Conservation (phyloP, 78 protist genomes). For the Dictyostelium brefeldianum region DNA sequence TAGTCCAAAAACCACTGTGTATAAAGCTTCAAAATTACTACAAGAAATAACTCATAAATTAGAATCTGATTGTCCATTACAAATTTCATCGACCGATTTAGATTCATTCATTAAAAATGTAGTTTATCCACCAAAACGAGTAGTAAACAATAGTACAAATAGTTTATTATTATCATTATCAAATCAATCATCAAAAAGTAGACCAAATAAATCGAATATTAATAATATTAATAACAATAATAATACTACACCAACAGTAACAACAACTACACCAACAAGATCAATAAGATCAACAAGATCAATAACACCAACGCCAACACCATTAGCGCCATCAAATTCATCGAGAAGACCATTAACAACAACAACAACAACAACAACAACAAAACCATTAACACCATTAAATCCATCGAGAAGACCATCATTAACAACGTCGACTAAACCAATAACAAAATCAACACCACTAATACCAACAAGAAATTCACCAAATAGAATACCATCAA, state of each 20-base stretch:
- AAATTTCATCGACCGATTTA: not conserved
- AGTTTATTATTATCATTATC: not conserved
- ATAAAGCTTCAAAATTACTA: constrained; percentile 15
- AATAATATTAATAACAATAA: not conserved
- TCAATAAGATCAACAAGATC: not conserved
- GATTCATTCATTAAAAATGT: not conserved
- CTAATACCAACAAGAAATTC: not conserved
- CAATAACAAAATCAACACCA: not conserved
- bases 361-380: not conserved
- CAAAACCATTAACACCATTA: not conserved
- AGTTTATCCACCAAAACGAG: not conserved
- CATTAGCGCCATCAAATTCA: not conserved
- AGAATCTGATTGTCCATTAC: not conserved
- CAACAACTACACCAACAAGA: not conserved
- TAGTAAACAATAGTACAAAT: not conserved
- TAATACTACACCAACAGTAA: not conserved
- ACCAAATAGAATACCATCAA: not conserved
- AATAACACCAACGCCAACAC: not conserved
- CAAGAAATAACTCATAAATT: not conserved
- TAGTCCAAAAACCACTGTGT: constrained; percentile 19
- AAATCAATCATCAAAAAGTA: not conserved
- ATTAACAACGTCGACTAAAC: not conserved
- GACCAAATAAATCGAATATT: not conserved
- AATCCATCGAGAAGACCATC: not conserved
- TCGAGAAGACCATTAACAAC: not conserved